phyloP scores from a whole-genome alignment of 257 asterid species.

The Perilla frutescens region DNA sequence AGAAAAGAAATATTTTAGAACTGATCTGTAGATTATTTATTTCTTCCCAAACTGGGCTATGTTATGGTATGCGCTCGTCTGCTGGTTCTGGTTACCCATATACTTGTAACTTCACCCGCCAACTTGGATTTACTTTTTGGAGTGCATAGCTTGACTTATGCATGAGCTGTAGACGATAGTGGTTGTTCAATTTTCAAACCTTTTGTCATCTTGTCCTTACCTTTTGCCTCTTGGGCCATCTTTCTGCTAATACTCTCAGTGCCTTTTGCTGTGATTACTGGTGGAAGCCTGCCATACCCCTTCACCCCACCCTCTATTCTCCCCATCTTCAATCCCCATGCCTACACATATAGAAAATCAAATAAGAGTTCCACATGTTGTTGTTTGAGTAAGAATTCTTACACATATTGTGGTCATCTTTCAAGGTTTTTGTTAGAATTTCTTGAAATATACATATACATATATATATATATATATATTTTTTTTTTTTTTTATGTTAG shows the following conservation, averaged over 20 bases:
- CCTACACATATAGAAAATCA: background rate
- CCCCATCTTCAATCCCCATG: background rate
- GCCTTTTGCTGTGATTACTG: background rate
- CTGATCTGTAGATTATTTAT: background rate
- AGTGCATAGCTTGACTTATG: background rate
- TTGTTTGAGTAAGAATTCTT: background rate
- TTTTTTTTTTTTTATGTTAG: background rate
- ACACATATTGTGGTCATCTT: background rate
- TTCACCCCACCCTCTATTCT: background rate
- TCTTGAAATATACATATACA: slow-evolving; percentile 5
- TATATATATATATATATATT: no score
- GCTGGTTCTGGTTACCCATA: background rate
- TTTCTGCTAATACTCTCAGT: background rate
- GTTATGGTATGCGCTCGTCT: background rate
- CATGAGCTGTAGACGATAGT: background rate
- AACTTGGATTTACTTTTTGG: background rate
- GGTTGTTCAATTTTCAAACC: no score
- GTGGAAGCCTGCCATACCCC: background rate
- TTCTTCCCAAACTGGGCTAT: background rate
- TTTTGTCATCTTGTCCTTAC: background rate
- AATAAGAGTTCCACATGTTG: background rate
- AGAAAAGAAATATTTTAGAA: background rate
- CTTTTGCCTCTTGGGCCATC: background rate
- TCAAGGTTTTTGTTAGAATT: background rate
- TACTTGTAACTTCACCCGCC: background rate